Evolutionary conservation across 371 early-diverging fungal genomes (phyloP), one percentile per base, ranked within the genome.

Genomic region (Parasitella parasitica): DNA sequence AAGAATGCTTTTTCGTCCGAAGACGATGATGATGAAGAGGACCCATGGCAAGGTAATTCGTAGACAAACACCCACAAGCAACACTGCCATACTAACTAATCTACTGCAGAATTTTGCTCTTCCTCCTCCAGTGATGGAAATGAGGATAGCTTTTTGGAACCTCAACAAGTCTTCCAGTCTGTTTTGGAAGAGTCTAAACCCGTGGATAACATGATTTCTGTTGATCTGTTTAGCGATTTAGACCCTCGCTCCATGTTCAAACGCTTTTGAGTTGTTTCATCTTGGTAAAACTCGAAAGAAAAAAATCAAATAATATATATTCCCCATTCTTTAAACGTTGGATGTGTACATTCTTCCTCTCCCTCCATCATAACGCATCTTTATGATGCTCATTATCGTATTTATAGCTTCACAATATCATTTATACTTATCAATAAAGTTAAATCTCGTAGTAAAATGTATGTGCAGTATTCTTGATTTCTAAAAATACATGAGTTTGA

Each of bases 11-110:
- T 18, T 1, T 26, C 30, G 12, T 58, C 43, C 12, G 59, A 57
- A 2, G 64, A 64, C 2, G 64, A 64, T 37, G 64, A 64, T 28
- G 64, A 64, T 9, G 43, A 43, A 43, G 43, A 39, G n/a, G 60
- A 61, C 15, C 53, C 53, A 55, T 63, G 63, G 63, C 63, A 64
- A 64, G 64, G 64, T 64, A 64, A 13, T n/a, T 16, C 36, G 16
- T 16, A 48, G 11, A n/a, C 15, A 16, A 37, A 16, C 20, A 4
- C n/a, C n/a, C n/a, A n/a, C n/a, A n/a, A n/a, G n/a, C n/a, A n/a
- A n/a, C n/a, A 24, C 16, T 30, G 1, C 3, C 5, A 41, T 34
- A 39, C n/a, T 24, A 9, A 41, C 13, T 51, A 26, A 2, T 32
- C 32, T 20, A 7, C 22, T 2, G 3, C 39, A 64, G 64, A 64